Base-by-base conservation (phyloP, 257 asterid genomes). In the Jasminum sambac region DNA sequence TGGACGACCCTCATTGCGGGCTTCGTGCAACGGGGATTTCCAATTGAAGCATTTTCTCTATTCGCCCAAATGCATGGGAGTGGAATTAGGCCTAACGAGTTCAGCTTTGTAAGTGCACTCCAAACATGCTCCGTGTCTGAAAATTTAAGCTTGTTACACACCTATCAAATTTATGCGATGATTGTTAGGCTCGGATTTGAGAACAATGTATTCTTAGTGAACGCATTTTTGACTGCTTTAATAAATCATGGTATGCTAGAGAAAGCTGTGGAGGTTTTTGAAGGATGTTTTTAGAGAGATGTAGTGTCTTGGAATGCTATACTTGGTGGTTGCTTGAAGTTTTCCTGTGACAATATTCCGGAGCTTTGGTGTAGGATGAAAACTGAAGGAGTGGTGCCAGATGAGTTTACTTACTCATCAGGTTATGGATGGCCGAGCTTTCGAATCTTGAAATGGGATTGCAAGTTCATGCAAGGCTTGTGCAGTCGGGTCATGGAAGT, bases 1-100 rank as follows among this genome's bases (percentile, higher is more conserved):
- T 89, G 95, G 96, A 87, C 96, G 0, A 84, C 87, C 48, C 89
- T 85, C 71, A 79, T 90, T 74, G 87, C 95, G 0, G 96, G 95
- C 43, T 76, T 78, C 13, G 95, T 73, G 68, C 92, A 85, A 16
- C 86, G 81, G 78, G 90, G 89, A 4, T 78, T 80, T 13, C 81
- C 96, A 4, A 0, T 50, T 1, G 84, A 86, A n/a, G 88, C 91
- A 2, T 61, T 86, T 43, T 81, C 85, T 21, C 43, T 79, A 66
- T 88, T 90, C 63, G 77, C 77, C 0, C 70, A 80, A 23, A 90
- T 90, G 91, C 91, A 79, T 11, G 65, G 61, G 68, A 72, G 84
- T 69, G 75, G 83, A 50, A 67, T 72, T 14, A 72, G 66, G 75
- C 88, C 91, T 4, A 88, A 90, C 41, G 91, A 88, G 86, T 88